phyloP scores from a whole-genome alignment of 306 rosid species.

The Pachyrhizus erosus region DNA sequence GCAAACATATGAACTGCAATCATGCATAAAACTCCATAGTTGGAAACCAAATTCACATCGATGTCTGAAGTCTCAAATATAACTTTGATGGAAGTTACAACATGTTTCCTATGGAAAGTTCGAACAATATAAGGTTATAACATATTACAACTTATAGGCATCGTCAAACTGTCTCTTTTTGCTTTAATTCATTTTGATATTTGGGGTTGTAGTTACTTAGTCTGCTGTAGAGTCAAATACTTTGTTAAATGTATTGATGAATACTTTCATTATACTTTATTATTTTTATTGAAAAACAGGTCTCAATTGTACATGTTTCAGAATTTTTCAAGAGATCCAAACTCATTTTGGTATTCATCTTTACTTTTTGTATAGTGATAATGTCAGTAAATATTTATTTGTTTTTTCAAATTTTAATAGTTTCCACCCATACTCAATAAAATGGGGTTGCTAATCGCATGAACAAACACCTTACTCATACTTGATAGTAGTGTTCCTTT shows the following conservation, averaged over 20 bases:
- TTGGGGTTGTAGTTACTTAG: not conserved
- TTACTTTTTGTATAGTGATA: not conserved
- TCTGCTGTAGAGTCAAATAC: not conserved
- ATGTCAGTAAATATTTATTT: not conserved
- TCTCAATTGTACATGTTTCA: not conserved
- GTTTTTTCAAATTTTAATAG: not conserved
- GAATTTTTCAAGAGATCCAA: not conserved
- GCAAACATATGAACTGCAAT: conserved; percentile 33
- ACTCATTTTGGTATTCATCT: not conserved
- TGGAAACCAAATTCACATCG: not conserved
- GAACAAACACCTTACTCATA: no score
- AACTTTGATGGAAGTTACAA: not conserved
- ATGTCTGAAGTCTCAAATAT: conserved; percentile 11
- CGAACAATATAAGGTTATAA: conserved; percentile 25
- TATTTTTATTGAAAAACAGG: not conserved
- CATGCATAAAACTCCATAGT: conserved; percentile 28
- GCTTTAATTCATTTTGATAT: not conserved
- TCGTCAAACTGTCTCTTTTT: not conserved
- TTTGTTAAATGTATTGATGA: not conserved
- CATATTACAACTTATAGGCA: conserved; percentile 23
- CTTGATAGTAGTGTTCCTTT: no score
- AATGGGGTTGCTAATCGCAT: not conserved
- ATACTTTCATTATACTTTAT: not conserved
- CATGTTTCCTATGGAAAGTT: conserved; percentile 12
- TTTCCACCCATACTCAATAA: not conserved